Percentiles rank a stretch among this genome's conserved stretches.
Evolutionary conservation across 2,329 filamentous ascomycete genomes (phyloP).

Genomic region (Alternaria tenuissima): DNA sequence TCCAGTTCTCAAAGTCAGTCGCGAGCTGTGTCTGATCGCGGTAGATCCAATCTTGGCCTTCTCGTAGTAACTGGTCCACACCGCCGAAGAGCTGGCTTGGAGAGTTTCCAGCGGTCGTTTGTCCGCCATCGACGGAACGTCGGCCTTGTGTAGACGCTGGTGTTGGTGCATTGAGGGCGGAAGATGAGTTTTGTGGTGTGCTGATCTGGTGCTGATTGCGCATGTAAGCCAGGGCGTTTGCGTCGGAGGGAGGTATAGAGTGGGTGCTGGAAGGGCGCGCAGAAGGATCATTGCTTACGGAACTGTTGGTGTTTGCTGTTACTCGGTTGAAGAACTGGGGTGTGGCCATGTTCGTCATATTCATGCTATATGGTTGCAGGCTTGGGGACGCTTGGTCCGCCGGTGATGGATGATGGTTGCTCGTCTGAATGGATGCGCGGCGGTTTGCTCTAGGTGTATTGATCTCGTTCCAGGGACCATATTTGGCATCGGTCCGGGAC

Average conservation of each 20-base stretch:
- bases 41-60: constrained; percentile 69
- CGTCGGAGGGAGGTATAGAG: constrained; percentile 43
- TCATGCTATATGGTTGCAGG: constrained; percentile 44
- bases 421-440: constrained; percentile 25
- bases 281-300: constrained; percentile 34
- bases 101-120: constrained; percentile 46
- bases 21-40: constrained; percentile 69
- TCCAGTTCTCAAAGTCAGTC: constrained; percentile 70
- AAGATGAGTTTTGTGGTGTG: constrained; percentile 20
- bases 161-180: constrained; percentile 30
- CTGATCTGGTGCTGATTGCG: constrained; percentile 40
- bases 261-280: constrained; percentile 39
- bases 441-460: constrained; percentile 36
- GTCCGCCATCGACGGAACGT: constrained; percentile 37
- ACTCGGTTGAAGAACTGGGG: constrained; percentile 36
- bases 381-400: constrained; percentile 33
- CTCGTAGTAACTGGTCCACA: constrained; percentile 67
- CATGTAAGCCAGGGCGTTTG: constrained; percentile 41
- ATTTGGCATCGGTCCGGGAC: constrained; percentile 80
- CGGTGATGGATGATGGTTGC: constrained; percentile 29
- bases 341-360: constrained; percentile 33
- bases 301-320: constrained; percentile 28
- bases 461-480: constrained; percentile 66
- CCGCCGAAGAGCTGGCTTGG: constrained; percentile 66
- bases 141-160: constrained; percentile 36